Conservation (phyloP, 1,139 yeast species). For the Zhuliangozyma parablackwelliae region DNA sequence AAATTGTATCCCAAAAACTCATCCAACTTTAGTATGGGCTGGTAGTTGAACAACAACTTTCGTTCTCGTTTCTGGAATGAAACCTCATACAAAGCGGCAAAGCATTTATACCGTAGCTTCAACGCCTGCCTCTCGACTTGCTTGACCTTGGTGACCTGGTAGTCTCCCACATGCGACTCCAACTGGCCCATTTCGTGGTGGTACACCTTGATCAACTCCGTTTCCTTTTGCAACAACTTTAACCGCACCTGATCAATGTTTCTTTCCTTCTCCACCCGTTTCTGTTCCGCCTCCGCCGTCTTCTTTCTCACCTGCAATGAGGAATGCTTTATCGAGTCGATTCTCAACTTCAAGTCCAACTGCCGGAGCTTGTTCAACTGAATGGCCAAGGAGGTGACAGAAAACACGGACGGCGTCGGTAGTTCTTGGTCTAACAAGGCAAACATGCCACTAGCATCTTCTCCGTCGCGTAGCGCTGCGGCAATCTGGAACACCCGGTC, state of each 20-base stretch:
- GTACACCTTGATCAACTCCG: slow-evolving; percentile 8
- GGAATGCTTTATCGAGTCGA: slow-evolving; percentile 20
- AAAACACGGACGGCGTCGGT: slow-evolving; percentile 21
- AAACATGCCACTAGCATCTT: slow-evolving; percentile 4
- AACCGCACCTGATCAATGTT: slow-evolving; percentile 5
- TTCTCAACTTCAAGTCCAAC: slow-evolving; percentile 19
- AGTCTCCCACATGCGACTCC: slow-evolving; percentile 13
- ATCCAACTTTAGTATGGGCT: slow-evolving; percentile 26
- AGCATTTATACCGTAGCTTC: slow-evolving; percentile 22
- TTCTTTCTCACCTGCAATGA: slow-evolving; percentile 12
- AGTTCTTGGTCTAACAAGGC: slow-evolving; percentile 7
- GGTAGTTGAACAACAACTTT: slow-evolving; percentile 19
- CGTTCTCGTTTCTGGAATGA: slow-evolving; percentile 13
- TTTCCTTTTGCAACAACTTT: slow-evolving; percentile 8
- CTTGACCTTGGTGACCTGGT: slow-evolving; percentile 17
- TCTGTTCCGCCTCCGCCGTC: slow-evolving; percentile 12
- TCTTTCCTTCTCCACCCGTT: slow-evolving; percentile 1
- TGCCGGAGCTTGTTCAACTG: slow-evolving; percentile 41
- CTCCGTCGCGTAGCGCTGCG: slow-evolving; percentile 3
- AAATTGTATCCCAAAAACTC: slow-evolving; percentile 29
- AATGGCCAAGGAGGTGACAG: slow-evolving; percentile 37
- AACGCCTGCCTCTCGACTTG: slow-evolving; percentile 28
- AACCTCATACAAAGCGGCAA: slow-evolving; percentile 23
- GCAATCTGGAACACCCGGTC: slow-evolving; percentile 21
- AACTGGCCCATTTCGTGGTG: slow-evolving; percentile 9